Evolutionary conservation across 169 alveolate species (phyloP), one percentile per base, ranked within the genome.

Genomic region (Sarcocystis neurona): DNA sequence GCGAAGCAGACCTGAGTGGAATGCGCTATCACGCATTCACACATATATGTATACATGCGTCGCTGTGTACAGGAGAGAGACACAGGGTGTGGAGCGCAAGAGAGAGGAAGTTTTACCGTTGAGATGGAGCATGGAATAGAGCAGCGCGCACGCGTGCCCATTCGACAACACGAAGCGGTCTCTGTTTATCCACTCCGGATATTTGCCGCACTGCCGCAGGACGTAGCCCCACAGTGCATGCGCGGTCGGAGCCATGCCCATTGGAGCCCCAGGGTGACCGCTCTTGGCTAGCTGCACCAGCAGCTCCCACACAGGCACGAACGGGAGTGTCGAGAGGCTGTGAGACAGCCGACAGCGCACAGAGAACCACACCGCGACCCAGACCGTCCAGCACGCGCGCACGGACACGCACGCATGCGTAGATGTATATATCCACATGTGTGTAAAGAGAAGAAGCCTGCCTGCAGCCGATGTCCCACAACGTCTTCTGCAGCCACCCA

Each of bases 251-350:
- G 97, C 96, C 92, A 96, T 94, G 32, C 96, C 97, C 75, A 95
- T 93, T 27, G 97, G 97, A 43, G 97, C 95, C 39, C 97, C 97
- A 56, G 95, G 96, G 82, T 95, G 97, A 10, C 97, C 97, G 74
- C 95, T 92, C 58, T 94, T 94, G 53, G 96, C 96, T 23, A 70
- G 66, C 92, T 93, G 78, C 44, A 92, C 2, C n/a, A n/a, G 12
- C 23, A 46, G 72, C 70, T 5, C 18, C 53, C 15, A 84, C 78
- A 84, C 27, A 32, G 66, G 58, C 5, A 6, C 32, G 46, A 1
- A 44, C 5, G 23, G 79, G 30, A 75, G 68, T 2, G 34, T 27
- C 75, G 39, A 10, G 50, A 5, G 41, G 4, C n/a, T 37, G 60
- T 50, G 41, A 32, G 44, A 43, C 18, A 27, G 32, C 8, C 23